Percentiles rank a stretch among this genome's conserved stretches.
These are phyloP conservation scores for Fusarium tupiense DNA, from an alignment of 2,329 filamentous ascomycete species.

Conservation along the genomic window DNA sequence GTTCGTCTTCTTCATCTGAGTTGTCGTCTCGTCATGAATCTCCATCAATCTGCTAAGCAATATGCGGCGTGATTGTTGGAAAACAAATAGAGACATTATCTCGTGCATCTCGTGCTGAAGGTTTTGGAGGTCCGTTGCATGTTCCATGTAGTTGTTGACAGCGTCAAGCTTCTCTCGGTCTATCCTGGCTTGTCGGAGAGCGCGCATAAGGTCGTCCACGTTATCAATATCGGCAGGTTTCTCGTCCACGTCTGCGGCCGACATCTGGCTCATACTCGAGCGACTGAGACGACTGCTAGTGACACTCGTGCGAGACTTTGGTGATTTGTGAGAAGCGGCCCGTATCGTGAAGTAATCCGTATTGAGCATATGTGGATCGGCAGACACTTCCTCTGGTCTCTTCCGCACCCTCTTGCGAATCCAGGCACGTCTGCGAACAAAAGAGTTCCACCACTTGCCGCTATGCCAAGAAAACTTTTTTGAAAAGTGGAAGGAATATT, in stretches of 20 bases:
- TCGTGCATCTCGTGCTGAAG: slow-evolving; percentile 82
- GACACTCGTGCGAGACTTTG: slow-evolving; percentile 47
- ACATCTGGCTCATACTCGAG: slow-evolving; percentile 50
- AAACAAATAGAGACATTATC: slow-evolving; percentile 87
- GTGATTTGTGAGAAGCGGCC: slow-evolving; percentile 56
- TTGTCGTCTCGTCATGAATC: slow-evolving; percentile 58
- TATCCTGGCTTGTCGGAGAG: slow-evolving; percentile 76
- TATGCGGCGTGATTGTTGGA: slow-evolving; percentile 85
- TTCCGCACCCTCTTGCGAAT: slow-evolving; percentile 79
- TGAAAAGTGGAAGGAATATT: slow-evolving; percentile 90
- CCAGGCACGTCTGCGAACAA: slow-evolving; percentile 91
- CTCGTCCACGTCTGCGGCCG: slow-evolving; percentile 58
- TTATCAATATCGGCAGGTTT: slow-evolving; percentile 69
- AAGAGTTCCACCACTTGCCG: slow-evolving; percentile 92
- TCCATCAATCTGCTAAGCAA: slow-evolving; percentile 76
- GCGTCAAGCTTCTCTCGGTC: slow-evolving; percentile 92
- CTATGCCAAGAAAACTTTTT: slow-evolving; percentile 85
- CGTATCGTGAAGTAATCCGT: slow-evolving; percentile 84
- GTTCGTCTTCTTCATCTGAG: slow-evolving; percentile 52
- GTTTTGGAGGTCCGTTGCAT: slow-evolving; percentile 80
- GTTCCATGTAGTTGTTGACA: slow-evolving; percentile 81
- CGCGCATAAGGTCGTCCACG: slow-evolving; percentile 73
- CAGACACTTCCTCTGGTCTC: slow-evolving; percentile 53
- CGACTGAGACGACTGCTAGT: slow-evolving; percentile 49
- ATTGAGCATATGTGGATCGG: slow-evolving; percentile 73